A percentile compares a stretch with the other conserved stretches of the same genome.
Evolutionary conservation across 225 moss, liverwort and hornwort genomes (phyloP).

Genomic region (Physcomitrellopsis africana): DNA sequence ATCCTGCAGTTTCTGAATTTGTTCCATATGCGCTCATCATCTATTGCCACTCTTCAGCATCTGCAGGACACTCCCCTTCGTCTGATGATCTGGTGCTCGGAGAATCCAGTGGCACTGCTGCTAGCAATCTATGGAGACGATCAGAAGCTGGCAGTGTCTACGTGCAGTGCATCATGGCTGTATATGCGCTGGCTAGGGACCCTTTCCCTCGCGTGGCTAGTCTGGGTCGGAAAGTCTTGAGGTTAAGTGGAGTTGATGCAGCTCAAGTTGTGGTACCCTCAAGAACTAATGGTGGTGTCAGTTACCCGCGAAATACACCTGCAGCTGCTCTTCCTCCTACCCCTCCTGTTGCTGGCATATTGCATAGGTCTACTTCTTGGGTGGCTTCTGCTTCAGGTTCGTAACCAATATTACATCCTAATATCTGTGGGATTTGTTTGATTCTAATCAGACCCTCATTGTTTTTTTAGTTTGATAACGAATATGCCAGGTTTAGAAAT

Average conservation of each 20-base stretch:
- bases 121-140: constrained; percentile 55
- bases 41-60: constrained; percentile 25
- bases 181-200: constrained; percentile 80
- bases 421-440: not conserved
- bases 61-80: constrained; percentile 38
- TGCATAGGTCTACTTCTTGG: constrained; percentile 77
- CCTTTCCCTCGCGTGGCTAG: constrained; percentile 78
- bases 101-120: constrained; percentile 20
- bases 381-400: constrained; percentile 84
- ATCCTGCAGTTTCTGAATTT: not conserved
- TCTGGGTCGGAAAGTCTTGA: constrained; percentile 73
- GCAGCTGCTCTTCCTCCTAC: constrained; percentile 76
- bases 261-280: constrained; percentile 54
- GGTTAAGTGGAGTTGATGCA: constrained; percentile 71
- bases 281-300: constrained; percentile 46
- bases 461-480: no score
- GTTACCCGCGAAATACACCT: constrained; percentile 52
- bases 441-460: not conserved
- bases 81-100: constrained; percentile 28
- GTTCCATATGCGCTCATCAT: not conserved
- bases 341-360: constrained; percentile 56
- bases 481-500: no score
- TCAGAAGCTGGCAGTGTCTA: constrained; percentile 69
- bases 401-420: not conserved
- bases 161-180: constrained; percentile 82